A percentile compares a stretch with the other conserved stretches of the same genome.
Evolutionary conservation across 2,329 filamentous ascomycete species (phyloP).

Genomic region (Stachybotrys echinatus): DNA sequence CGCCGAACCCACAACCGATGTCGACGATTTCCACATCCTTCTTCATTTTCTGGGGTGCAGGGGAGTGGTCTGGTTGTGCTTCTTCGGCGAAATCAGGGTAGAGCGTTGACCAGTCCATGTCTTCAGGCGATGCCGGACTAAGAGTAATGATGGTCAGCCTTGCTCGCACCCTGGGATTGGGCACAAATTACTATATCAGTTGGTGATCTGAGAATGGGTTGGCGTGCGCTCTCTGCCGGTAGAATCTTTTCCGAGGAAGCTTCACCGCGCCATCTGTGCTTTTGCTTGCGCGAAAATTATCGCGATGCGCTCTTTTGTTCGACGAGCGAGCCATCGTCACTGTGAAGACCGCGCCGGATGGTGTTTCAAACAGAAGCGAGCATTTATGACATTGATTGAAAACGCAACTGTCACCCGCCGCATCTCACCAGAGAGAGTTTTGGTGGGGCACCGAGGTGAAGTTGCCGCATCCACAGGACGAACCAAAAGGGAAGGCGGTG

Average conservation of each 20-base stretch:
- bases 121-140: conserved; percentile 70
- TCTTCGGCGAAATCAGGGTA: conserved; percentile 68
- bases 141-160: conserved; percentile 6
- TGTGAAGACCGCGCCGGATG: neutral
- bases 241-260: conserved; percentile 91
- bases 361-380: neutral
- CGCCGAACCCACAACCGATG: conserved; percentile 95
- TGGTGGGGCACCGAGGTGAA: neutral
- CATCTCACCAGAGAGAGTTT: neutral
- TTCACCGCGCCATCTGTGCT: conserved; percentile 48
- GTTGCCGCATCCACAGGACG: neutral
- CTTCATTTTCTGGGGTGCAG: conserved; percentile 18
- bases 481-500: conserved; percentile 1
- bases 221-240: conserved; percentile 91
- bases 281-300: conserved; percentile 55
- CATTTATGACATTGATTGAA: too few species aligned
- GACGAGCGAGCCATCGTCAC: conserved; percentile 21
- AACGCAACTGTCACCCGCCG: neutral
- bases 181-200: conserved; percentile 66
- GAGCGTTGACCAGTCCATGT: conserved; percentile 88
- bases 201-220: conserved; percentile 97
- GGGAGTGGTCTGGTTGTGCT: conserved; percentile 18
- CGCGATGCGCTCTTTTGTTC: conserved; percentile 60
- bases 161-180: conserved; percentile 1
- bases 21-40: conserved; percentile 87